Evolutionary conservation across 2,329 filamentous ascomycete species (phyloP).

Genomic region (Nemania diffusa): DNA sequence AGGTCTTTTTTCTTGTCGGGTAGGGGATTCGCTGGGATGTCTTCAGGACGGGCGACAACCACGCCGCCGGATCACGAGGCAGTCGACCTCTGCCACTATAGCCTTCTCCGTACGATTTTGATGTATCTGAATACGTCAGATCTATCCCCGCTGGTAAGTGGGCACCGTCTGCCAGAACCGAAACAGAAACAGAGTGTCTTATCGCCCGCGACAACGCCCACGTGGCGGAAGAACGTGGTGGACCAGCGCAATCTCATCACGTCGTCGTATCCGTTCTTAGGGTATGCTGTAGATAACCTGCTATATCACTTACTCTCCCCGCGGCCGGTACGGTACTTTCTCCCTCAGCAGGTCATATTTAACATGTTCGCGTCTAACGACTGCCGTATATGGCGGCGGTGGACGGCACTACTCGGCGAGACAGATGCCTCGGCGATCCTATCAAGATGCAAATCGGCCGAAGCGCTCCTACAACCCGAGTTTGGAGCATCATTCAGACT

Average conservation of each 20-base stretch:
- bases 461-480: slow-evolving; percentile 30
- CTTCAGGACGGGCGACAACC: slow-evolving; percentile 10
- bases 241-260: slow-evolving; percentile 32
- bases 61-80: slow-evolving; percentile 2
- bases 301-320: slow-evolving; percentile 35
- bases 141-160: slow-evolving; percentile 32
- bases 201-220: slow-evolving; percentile 14
- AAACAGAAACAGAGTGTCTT: slow-evolving; percentile 10
- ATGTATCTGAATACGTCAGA: slow-evolving; percentile 36
- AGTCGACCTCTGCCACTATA: slow-evolving; percentile 31
- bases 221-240: slow-evolving; percentile 23
- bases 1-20: slow-evolving; percentile 34
- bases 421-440: slow-evolving; percentile 30
- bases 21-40: slow-evolving; percentile 29
- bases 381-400: slow-evolving; percentile 34
- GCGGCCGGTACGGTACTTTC: slow-evolving; percentile 28
- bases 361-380: slow-evolving; percentile 21
- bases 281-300: slow-evolving; percentile 33
- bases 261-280: slow-evolving; percentile 34
- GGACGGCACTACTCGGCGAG: slow-evolving; percentile 35
- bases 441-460: slow-evolving; percentile 22
- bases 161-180: slow-evolving; percentile 7
- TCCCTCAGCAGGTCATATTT: slow-evolving; percentile 34
- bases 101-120: slow-evolving; percentile 33
- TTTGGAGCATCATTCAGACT: slow-evolving; percentile 32